A percentile compares a stretch with the other conserved stretches of the same genome.
Evolutionary conservation across 73 alveolate species (phyloP).

Genomic region (Durusdinium trenchii): DNA sequence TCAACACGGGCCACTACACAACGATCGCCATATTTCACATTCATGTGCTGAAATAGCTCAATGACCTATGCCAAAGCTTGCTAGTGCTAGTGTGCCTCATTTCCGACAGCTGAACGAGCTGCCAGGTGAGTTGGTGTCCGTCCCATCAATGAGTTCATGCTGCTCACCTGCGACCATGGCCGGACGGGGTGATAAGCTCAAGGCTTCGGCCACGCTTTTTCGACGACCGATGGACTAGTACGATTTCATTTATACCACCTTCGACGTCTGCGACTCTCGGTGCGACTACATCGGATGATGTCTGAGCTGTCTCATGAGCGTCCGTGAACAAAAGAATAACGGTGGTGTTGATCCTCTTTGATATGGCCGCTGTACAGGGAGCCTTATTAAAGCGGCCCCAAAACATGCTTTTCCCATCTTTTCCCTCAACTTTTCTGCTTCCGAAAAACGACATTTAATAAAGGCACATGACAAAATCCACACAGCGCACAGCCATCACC

Average conservation of each 20-base stretch:
- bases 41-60: no score
- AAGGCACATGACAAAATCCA: neutral
- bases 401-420: neutral
- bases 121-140: constrained; percentile 67
- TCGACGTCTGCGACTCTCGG: neutral
- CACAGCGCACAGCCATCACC: neutral
- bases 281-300: neutral
- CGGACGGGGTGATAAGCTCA: neutral
- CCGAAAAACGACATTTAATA: neutral
- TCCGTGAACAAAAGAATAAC: neutral
- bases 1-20: neutral
- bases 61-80: neutral
- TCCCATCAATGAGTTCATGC: constrained; percentile 44
- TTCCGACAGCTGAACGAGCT: constrained; percentile 22
- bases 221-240: neutral
- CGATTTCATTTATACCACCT: neutral
- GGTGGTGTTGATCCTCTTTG: neutral
- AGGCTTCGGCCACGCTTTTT: neutral
- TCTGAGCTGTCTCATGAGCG: neutral
- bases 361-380: neutral
- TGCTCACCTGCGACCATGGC: neutral
- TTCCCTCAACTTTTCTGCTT: neutral
- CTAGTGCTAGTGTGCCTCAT: neutral
- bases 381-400: neutral
- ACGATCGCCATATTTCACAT: no score